These are phyloP conservation scores for Cerrena zonata DNA, from an alignment of 1,284 basidiomycete genomes.

Conservation along the genomic window DNA sequence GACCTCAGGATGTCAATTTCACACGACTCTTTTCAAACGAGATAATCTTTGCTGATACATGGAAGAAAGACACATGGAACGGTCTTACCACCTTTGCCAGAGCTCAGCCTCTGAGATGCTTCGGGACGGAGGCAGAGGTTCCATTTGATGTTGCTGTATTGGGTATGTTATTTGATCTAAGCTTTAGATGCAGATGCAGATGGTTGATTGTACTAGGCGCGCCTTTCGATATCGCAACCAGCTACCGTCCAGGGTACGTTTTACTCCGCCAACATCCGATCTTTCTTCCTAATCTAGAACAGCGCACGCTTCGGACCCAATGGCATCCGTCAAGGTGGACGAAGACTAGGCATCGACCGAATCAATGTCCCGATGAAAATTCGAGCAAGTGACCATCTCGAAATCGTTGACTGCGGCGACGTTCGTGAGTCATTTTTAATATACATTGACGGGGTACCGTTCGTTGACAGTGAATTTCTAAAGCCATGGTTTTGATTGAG, in stretches of 20 bases:
- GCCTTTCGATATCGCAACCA: slow-evolving; percentile 32
- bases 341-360: slow-evolving; percentile 25
- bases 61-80: slow-evolving; percentile 24
- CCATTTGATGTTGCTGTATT: slow-evolving; percentile 30
- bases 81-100: slow-evolving; percentile 28
- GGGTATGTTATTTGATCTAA: slow-evolving; percentile 15
- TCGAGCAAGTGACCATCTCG: slow-evolving; percentile 25
- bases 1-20: slow-evolving; percentile 14
- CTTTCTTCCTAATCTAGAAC: neutral
- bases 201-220: slow-evolving; percentile 18
- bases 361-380: slow-evolving; percentile 29
- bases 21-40: slow-evolving; percentile 22
- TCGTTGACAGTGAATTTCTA: neutral
- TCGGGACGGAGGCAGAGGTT: slow-evolving; percentile 23
- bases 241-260: slow-evolving; percentile 29
- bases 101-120: slow-evolving; percentile 26
- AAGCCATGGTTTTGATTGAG: slow-evolving; percentile 30
- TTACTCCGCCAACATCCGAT: neutral
- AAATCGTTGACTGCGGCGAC: slow-evolving; percentile 34
- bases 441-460: too few species aligned
- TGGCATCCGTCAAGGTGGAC: slow-evolving; percentile 32
- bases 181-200: neutral
- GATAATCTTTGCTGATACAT: slow-evolving; percentile 17
- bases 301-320: slow-evolving; percentile 35
- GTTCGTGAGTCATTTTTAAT: slow-evolving; percentile 23